Evolutionary conservation across 192 early-diverging fungal species (phyloP).

Genomic region (Funneliformis geosporum): DNA sequence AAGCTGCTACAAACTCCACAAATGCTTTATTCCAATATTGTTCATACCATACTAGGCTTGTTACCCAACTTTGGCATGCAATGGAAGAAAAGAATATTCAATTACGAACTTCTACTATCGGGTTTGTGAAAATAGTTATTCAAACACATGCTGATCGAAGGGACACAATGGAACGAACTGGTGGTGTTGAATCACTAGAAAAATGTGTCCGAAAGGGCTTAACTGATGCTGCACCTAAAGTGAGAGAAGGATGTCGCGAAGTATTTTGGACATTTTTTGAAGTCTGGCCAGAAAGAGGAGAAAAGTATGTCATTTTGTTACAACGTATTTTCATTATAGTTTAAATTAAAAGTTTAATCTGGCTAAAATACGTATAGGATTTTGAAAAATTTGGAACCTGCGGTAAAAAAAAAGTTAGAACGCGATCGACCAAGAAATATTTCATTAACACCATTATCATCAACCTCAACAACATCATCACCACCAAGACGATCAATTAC

Average conservation of each 20-base stretch:
- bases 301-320: conserved; percentile 38
- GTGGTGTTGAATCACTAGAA: conserved; percentile 37
- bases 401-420: conserved; percentile 29
- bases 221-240: conserved; percentile 42
- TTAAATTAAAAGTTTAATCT: conserved; percentile 2
- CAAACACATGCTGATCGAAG: conserved; percentile 36
- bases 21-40: conserved; percentile 35
- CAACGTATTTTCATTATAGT: background rate
- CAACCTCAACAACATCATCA: background rate
- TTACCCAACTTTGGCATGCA: conserved; percentile 35
- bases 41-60: conserved; percentile 39
- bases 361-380: conserved; percentile 3
- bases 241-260: conserved; percentile 42
- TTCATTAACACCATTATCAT: background rate
- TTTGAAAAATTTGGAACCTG: conserved; percentile 25
- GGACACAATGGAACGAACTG: conserved; percentile 38
- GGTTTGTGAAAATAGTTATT: conserved; percentile 34
- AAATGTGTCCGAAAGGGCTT: conserved; percentile 46
- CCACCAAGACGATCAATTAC: background rate
- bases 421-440: conserved; percentile 18
- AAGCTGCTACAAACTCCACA: conserved; percentile 29
- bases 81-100: conserved; percentile 48
- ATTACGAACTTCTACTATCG: conserved; percentile 35
- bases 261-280: conserved; percentile 44
- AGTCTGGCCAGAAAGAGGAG: conserved; percentile 44